phyloP scores from a whole-genome alignment of 768 basidiomycete species.

The Sporobolomyces roseus region DNA sequence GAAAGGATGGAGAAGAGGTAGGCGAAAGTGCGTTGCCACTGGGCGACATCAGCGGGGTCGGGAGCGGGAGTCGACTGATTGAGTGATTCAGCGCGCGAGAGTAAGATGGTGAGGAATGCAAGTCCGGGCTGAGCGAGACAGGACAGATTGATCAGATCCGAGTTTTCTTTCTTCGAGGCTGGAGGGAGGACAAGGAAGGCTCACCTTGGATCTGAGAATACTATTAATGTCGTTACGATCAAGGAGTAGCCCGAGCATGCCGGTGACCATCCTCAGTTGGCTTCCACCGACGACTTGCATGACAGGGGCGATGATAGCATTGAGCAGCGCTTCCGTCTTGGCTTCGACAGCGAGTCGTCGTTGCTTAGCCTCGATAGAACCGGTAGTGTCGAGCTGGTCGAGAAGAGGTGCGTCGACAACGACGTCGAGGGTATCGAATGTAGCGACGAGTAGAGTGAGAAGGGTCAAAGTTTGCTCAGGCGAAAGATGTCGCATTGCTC shows the following conservation, averaged over 20 bases:
- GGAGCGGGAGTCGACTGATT: slow-evolving; percentile 69
- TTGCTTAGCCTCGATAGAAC: slow-evolving; percentile 56
- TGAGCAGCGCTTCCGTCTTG: slow-evolving; percentile 86
- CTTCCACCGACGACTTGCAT: slow-evolving; percentile 74
- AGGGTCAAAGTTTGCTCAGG: slow-evolving; percentile 76
- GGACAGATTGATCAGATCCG: too few relatives aligned
- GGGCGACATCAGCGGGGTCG: slow-evolving; percentile 49
- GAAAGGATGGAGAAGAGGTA: slow-evolving; percentile 63
- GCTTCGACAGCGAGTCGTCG: slow-evolving; percentile 61
- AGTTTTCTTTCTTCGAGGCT: neutral
- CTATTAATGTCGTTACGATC: slow-evolving; percentile 70
- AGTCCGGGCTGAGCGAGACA: slow-evolving; percentile 66
- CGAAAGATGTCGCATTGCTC: slow-evolving; percentile 77
- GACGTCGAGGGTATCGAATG: slow-evolving; percentile 90
- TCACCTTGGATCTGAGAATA: slow-evolving; percentile 74
- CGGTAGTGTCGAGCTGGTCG: slow-evolving; percentile 70
- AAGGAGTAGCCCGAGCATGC: slow-evolving; percentile 75
- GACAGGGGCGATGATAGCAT: slow-evolving; percentile 79
- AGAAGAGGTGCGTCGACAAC: slow-evolving; percentile 70
- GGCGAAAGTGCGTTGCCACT: slow-evolving; percentile 77
- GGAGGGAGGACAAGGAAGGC: slow-evolving; percentile 42
- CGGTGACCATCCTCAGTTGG: slow-evolving; percentile 74
- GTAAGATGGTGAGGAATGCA: slow-evolving; percentile 80
- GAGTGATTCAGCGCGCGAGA: slow-evolving; percentile 88
- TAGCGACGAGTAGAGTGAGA: slow-evolving; percentile 85